phyloP scores from a whole-genome alignment of 345 rosid genomes.

The Citrus glauca region DNA sequence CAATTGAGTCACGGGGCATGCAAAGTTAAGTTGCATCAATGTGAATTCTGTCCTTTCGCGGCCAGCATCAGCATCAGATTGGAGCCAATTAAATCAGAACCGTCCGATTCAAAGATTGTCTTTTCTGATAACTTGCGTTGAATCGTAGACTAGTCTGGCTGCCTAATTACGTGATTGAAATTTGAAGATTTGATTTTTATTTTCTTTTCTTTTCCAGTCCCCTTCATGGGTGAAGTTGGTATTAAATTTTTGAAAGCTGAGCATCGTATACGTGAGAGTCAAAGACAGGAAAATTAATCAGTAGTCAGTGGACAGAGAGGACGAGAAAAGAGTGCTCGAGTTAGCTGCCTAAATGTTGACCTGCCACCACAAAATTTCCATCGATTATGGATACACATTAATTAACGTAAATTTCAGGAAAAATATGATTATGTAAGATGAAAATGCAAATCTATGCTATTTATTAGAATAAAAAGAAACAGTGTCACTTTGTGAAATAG shows the following conservation, averaged over 20 bases:
- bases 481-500: not conserved
- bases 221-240: no score
- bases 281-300: constrained; percentile 13
- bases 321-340: not conserved
- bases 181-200: not conserved
- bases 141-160: no score
- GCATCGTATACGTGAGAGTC: constrained; percentile 10
- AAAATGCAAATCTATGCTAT: not conserved
- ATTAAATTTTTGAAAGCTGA: not conserved
- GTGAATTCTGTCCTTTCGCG: no score
- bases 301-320: not conserved
- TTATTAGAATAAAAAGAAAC: not conserved
- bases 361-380: constrained; percentile 6
- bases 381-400: not conserved
- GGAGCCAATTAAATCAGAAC: no score
- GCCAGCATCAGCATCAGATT: no score
- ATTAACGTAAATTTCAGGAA: not conserved
- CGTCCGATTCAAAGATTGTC: no score
- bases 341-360: constrained; percentile 33
- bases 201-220: not conserved
- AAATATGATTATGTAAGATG: not conserved
- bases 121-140: no score
- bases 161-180: not conserved
- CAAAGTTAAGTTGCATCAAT: no score
- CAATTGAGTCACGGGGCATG: no score